phyloP scores from a whole-genome alignment of 2,329 filamentous ascomycete species.

The Rhytidhysteron rufulum region DNA sequence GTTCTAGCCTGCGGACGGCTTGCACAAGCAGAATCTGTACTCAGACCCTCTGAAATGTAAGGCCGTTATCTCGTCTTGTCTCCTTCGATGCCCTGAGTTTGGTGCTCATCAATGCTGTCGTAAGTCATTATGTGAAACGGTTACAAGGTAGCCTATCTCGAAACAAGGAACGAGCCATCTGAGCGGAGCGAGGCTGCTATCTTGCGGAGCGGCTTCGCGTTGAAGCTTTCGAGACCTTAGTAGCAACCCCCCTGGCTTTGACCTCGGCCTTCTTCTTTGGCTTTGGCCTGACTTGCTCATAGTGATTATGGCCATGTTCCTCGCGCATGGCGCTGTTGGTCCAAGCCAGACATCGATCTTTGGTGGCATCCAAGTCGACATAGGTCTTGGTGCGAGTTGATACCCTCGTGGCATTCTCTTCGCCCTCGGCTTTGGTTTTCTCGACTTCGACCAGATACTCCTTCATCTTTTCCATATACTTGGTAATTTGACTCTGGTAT shows the following conservation, averaged over 20 bases:
- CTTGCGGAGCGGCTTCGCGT: too few relatives aligned
- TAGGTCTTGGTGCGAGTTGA: constrained; percentile 62
- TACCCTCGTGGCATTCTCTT: constrained; percentile 51
- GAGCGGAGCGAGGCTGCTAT: too few relatives aligned
- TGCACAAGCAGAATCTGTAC: too few relatives aligned
- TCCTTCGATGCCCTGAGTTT: too few relatives aligned
- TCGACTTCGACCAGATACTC: constrained; percentile 61
- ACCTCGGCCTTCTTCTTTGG: constrained; percentile 40
- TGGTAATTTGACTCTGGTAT: constrained; percentile 71
- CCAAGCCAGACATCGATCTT: constrained; percentile 62
- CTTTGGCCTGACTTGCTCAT: constrained; percentile 51
- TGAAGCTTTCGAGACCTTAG: constrained; percentile 4
- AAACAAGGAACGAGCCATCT: too few relatives aligned
- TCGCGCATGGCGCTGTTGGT: constrained; percentile 58
- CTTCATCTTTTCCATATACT: constrained; percentile 76
- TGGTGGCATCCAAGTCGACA: constrained; percentile 49
- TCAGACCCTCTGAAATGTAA: too few relatives aligned
- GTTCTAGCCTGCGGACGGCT: too few relatives aligned
- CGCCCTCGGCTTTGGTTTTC: constrained; percentile 46
- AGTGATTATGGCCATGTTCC: constrained; percentile 58
- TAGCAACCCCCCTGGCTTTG: constrained; percentile 10
- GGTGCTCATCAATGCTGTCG: too few relatives aligned
- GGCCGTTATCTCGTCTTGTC: too few relatives aligned
- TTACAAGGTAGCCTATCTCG: too few relatives aligned
- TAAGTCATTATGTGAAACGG: too few relatives aligned